A percentile compares a stretch with the other conserved stretches of the same genome.
phyloP scores from a whole-genome alignment of 306 rosid genomes.

The Cucurbita pepo region DNA sequence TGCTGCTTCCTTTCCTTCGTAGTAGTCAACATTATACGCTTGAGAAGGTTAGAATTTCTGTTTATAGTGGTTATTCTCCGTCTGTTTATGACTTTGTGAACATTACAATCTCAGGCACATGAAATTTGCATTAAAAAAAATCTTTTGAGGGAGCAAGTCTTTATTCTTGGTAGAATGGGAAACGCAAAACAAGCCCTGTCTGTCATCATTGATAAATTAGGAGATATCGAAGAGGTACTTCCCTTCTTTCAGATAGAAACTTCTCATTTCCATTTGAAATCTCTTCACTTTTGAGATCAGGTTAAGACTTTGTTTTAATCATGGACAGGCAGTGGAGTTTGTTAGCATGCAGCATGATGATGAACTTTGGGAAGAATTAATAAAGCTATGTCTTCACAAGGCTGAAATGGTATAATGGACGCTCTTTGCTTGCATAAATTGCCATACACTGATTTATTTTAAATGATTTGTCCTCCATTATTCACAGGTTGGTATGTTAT shows the following conservation, averaged over 20 bases:
- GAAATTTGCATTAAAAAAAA: slow-evolving; percentile 57
- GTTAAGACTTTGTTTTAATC: slow-evolving; percentile 8
- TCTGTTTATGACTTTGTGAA: neutral
- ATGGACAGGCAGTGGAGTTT: slow-evolving; percentile 64
- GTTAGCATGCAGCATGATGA: slow-evolving; percentile 47
- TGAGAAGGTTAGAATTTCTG: slow-evolving; percentile 54
- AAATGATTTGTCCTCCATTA: slow-evolving; percentile 9
- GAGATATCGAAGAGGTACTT: slow-evolving; percentile 87
- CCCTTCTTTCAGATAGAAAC: slow-evolving; percentile 5
- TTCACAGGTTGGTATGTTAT: slow-evolving; percentile 68
- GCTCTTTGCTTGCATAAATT: neutral
- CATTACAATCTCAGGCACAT: slow-evolving; percentile 46
- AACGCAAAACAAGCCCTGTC: slow-evolving; percentile 77
- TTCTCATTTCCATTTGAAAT: neutral
- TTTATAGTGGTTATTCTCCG: neutral
- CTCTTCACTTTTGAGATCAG: slow-evolving; percentile 5
- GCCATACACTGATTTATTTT: neutral
- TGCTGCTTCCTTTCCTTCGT: slow-evolving; percentile 87
- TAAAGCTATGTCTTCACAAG: slow-evolving; percentile 44
- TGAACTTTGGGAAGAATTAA: slow-evolving; percentile 50
- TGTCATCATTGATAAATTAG: slow-evolving; percentile 65
- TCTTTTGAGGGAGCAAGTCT: slow-evolving; percentile 78
- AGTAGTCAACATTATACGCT: slow-evolving; percentile 93
- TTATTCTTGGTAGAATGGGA: slow-evolving; percentile 97
- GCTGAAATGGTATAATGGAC: slow-evolving; percentile 36